Evolutionary conservation across 2,329 filamentous ascomycete genomes (phyloP).

Genomic region (Diaporthe sp.): DNA sequence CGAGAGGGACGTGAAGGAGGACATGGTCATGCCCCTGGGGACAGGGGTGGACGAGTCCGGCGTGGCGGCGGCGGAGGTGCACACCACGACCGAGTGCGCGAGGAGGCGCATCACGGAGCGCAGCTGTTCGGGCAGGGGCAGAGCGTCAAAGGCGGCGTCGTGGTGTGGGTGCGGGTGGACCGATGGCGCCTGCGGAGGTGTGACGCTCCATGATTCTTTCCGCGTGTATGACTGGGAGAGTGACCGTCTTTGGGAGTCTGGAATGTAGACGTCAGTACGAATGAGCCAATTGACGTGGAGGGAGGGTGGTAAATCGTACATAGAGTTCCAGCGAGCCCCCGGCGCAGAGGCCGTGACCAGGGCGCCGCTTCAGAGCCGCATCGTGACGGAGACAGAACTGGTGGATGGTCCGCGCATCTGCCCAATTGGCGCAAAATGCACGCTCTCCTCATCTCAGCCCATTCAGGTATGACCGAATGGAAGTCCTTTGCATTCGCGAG

Average conservation of each 20-base stretch:
- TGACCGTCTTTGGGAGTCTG: slow-evolving; percentile 6
- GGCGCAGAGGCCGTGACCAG: slow-evolving; percentile 28
- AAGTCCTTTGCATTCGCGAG: not conserved
- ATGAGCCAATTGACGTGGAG: not conserved
- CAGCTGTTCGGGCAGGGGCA: slow-evolving; percentile 60
- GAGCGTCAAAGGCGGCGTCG: slow-evolving; percentile 36
- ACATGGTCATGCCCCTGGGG: slow-evolving; percentile 69
- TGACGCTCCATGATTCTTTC: slow-evolving; percentile 47
- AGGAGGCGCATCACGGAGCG: slow-evolving; percentile 68
- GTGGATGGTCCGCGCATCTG: slow-evolving; percentile 43
- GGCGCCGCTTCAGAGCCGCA: slow-evolving; percentile 18
- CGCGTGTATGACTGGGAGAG: slow-evolving; percentile 11
- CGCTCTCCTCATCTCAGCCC: slow-evolving; percentile 51
- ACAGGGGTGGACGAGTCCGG: not conserved
- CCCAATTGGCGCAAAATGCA: slow-evolving; percentile 48
- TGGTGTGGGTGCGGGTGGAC: slow-evolving; percentile 49
- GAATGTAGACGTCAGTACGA: not conserved
- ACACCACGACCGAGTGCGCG: slow-evolving; percentile 68
- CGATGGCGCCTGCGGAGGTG: slow-evolving; percentile 51
- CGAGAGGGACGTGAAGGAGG: slow-evolving; percentile 69
- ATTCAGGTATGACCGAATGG: slow-evolving; percentile 42
- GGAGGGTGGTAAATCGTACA: not conserved
- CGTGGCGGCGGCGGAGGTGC: slow-evolving; percentile 56
- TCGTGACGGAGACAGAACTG: slow-evolving; percentile 3
- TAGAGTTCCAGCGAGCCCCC: slow-evolving; percentile 24